Conservation (phyloP, 805 yeast genomes). For the Cyberlindnera mycetangii region DNA sequence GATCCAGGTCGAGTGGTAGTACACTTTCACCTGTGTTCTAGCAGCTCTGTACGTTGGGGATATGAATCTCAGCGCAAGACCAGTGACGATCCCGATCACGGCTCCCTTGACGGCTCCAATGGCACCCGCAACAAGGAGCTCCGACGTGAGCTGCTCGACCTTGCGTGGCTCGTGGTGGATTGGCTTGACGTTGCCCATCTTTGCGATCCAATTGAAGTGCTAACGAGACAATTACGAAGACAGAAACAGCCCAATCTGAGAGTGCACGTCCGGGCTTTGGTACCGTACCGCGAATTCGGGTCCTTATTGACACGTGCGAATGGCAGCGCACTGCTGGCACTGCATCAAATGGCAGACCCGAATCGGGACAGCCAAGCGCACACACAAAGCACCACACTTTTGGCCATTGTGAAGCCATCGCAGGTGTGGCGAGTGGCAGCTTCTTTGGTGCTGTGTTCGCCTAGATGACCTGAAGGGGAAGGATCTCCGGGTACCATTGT, state of each 20-base stretch:
- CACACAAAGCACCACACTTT: too few species aligned
- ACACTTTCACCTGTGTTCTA: constrained; percentile 38
- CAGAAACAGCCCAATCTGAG: too few species aligned
- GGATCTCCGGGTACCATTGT: background rate
- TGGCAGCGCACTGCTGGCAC: too few species aligned
- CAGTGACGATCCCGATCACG: constrained; percentile 34
- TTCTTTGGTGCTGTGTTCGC: background rate
- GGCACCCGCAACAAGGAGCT: constrained; percentile 36
- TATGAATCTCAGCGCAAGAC: constrained; percentile 31
- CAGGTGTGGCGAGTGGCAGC: too few species aligned
- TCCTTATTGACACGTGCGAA: too few species aligned
- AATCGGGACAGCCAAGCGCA: too few species aligned
- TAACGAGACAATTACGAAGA: background rate
- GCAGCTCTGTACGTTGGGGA: constrained; percentile 36
- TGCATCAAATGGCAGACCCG: too few species aligned
- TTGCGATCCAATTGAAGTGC: background rate
- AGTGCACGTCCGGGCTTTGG: too few species aligned
- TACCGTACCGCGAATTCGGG: too few species aligned
- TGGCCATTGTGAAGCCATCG: too few species aligned
- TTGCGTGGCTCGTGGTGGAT: constrained; percentile 37
- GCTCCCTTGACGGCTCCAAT: constrained; percentile 44
- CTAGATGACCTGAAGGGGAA: background rate
- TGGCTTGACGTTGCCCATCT: constrained; percentile 30
- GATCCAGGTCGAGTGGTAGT: constrained; percentile 41
- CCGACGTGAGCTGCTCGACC: constrained; percentile 34